Evolutionary conservation across 495 filamentous ascomycete species (phyloP).

Genomic region (Neurospora cerealis): DNA sequence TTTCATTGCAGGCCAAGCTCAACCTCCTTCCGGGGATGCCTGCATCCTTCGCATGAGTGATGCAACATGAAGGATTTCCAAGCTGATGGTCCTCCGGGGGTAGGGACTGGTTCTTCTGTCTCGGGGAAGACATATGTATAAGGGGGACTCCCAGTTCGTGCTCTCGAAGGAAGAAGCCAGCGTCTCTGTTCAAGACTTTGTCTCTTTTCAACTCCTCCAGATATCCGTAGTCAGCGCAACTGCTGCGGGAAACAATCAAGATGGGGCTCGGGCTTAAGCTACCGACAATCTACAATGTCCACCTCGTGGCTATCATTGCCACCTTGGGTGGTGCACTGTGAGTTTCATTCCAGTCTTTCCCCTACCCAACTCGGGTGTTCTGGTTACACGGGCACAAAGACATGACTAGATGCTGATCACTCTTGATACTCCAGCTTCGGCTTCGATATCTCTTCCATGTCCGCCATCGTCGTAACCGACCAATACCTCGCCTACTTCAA

Average conservation of each 20-base stretch:
- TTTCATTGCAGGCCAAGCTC: neutral
- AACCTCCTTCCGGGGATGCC: neutral
- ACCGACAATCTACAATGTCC: conserved; percentile 50
- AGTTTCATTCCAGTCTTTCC: neutral
- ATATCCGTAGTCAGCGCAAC: neutral
- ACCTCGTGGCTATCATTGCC: conserved; percentile 53
- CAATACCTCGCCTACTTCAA: conserved; percentile 62
- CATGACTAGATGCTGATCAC: neutral
- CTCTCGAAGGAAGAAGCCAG: neutral
- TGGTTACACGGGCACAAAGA: neutral
- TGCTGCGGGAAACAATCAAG: neutral
- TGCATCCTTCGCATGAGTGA: neutral
- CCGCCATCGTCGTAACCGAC: conserved; percentile 57
- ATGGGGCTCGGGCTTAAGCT: conserved; percentile 21
- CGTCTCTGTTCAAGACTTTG: neutral
- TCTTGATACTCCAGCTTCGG: conserved; percentile 33
- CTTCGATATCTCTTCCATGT: conserved; percentile 63
- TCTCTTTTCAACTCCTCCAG: neutral
- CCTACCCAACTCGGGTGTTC: neutral
- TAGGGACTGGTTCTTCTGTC: neutral
- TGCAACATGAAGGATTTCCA: neutral
- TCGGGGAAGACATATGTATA: neutral
- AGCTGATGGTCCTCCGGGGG: neutral
- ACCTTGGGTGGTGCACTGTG: conserved; percentile 51
- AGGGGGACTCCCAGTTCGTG: neutral